Conservation (phyloP, 208 protist species). For the Crithidia sp. region DNA sequence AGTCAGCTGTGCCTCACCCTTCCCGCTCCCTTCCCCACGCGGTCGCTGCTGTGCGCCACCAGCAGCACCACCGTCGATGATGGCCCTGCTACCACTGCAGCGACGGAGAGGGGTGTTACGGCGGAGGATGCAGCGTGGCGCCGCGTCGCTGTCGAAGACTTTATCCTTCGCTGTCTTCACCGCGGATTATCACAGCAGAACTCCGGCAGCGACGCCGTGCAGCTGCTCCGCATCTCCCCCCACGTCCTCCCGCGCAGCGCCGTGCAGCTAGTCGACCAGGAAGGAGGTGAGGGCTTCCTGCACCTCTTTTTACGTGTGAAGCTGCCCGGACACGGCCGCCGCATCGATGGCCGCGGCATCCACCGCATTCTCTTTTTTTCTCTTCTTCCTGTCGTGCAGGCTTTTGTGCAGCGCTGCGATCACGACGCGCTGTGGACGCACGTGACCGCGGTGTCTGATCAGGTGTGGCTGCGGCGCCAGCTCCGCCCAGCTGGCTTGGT, state of each 20-base stretch:
- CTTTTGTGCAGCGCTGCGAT: slow-evolving; percentile 33
- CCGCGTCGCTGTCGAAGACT: slow-evolving; percentile 71
- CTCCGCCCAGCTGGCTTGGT: slow-evolving; percentile 54
- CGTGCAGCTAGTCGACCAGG: slow-evolving; percentile 44
- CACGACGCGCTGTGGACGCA: slow-evolving; percentile 57
- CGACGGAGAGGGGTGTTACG: neutral
- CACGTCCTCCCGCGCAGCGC: slow-evolving; percentile 90
- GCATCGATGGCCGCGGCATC: slow-evolving; percentile 70
- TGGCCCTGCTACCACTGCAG: neutral
- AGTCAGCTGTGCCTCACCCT: slow-evolving; percentile 56
- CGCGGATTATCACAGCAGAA: slow-evolving; percentile 4
- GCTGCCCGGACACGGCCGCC: slow-evolving; percentile 84
- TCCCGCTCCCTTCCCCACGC: slow-evolving; percentile 29
- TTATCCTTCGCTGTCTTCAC: slow-evolving; percentile 55
- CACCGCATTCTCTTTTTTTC: slow-evolving; percentile 53
- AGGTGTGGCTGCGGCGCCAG: slow-evolving; percentile 82
- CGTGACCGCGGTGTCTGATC: slow-evolving; percentile 85
- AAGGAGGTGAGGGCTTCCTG: slow-evolving; percentile 1
- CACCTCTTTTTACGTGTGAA: slow-evolving; percentile 87
- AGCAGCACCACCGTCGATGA: neutral
- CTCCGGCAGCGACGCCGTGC: slow-evolving; percentile 53
- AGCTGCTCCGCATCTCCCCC: slow-evolving; percentile 77
- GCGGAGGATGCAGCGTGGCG: slow-evolving; percentile 26
- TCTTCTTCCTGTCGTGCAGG: slow-evolving; percentile 39
- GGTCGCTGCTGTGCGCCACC: slow-evolving; percentile 4